These are phyloP conservation scores for Hypericum androsaemum DNA, from an alignment of 345 rosid genomes.

Conservation along the genomic window DNA sequence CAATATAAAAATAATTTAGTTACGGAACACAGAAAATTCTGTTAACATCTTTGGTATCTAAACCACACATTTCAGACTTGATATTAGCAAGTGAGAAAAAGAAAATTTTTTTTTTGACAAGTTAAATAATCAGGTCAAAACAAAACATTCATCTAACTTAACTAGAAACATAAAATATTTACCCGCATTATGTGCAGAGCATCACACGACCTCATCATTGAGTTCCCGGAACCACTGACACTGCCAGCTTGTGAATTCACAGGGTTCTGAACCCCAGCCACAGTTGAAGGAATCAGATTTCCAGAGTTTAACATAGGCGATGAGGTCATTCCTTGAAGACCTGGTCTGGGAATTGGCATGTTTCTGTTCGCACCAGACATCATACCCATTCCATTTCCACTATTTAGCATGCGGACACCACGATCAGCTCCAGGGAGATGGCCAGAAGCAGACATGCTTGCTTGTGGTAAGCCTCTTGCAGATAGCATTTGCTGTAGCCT, in stretches of 20 bases:
- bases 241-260: constrained; percentile 56
- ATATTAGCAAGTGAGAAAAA: too few relatives aligned
- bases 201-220: constrained; percentile 74
- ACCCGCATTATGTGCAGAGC: constrained; percentile 67
- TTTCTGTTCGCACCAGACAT: constrained; percentile 54
- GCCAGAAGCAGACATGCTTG: constrained; percentile 62
- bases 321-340: constrained; percentile 65
- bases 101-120: too few relatives aligned
- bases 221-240: constrained; percentile 59
- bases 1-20: too few relatives aligned
- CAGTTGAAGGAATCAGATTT: constrained; percentile 53
- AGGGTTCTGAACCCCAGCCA: constrained; percentile 64
- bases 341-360: constrained; percentile 70
- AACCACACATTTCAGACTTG: too few relatives aligned
- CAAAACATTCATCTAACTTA: neutral
- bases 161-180: constrained; percentile 18
- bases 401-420: constrained; percentile 46
- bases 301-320: constrained; percentile 56
- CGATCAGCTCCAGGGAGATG: constrained; percentile 56
- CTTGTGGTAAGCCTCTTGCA: constrained; percentile 58
- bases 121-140: neutral
- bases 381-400: constrained; percentile 68
- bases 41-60: too few relatives aligned
- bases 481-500: constrained; percentile 67
- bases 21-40: too few relatives aligned